These are phyloP conservation scores for Prunus yedoensis DNA, from an alignment of 331 rosid genomes.

Conservation along the genomic window DNA sequence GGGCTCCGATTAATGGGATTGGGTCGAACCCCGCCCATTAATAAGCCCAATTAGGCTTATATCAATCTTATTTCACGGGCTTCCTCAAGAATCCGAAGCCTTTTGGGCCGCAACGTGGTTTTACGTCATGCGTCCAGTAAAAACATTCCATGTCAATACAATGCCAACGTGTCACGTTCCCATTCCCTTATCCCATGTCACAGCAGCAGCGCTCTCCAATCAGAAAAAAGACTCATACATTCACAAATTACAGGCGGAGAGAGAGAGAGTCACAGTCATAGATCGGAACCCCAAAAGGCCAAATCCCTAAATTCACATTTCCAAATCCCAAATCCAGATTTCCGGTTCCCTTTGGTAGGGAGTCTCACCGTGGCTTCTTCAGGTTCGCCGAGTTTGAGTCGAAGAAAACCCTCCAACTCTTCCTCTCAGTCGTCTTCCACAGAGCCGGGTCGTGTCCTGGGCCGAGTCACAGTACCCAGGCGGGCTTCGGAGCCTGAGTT, in stretches of 20 bases:
- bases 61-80: neutral
- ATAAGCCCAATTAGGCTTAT: neutral
- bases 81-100: neutral
- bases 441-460: slow-evolving; percentile 61
- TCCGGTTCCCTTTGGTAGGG: neutral
- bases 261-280: neutral
- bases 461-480: slow-evolving; percentile 40
- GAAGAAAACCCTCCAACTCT: slow-evolving; percentile 75
- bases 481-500: slow-evolving; percentile 51
- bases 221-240: neutral
- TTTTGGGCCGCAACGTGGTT: neutral
- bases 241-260: neutral
- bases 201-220: neutral
- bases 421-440: slow-evolving; percentile 25
- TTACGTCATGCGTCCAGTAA: slow-evolving; percentile 14
- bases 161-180: neutral
- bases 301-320: neutral
- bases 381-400: slow-evolving; percentile 62
- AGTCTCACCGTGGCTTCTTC: slow-evolving; percentile 88
- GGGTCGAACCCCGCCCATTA: neutral
- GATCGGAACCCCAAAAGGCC: slow-evolving; percentile 6
- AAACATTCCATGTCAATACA: slow-evolving; percentile 26
- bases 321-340: neutral
- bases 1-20: neutral
- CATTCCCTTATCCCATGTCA: slow-evolving; percentile 31